Evolutionary conservation across 768 basidiomycete genomes (phyloP), one percentile per base, ranked within the genome.

Genomic region (Tubosaeta brunneosetosa): DNA sequence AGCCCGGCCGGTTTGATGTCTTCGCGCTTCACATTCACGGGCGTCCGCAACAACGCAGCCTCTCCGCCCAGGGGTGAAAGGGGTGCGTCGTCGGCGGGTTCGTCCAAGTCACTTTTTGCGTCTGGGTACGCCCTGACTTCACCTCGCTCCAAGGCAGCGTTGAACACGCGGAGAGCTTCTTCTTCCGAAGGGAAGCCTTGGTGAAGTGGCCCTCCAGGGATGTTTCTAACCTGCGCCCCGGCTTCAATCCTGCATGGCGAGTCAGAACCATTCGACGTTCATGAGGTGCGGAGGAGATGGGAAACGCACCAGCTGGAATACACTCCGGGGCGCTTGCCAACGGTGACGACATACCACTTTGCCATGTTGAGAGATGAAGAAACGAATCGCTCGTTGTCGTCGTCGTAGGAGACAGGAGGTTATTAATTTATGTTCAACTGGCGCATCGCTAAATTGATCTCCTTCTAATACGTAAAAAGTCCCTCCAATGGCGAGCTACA

Each of bases 181-280:
- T 68, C 74, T 55, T 74, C 58, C 3, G 75, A 69, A 3, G 52
- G 9, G 56, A 77, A 82, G 42, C 76, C 67, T 52, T 82, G 72
- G 56, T 72, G 62, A 6, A 75, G 55, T 3, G 77, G 64, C 32
- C 72, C 73, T 31, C 71, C 72, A 9, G 75, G 66, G 10, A 81
- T 70, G 4, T 73, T 69, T 48, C 59, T 73, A 11, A 78, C 75
- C 48, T 76, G 68, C 8, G 75, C 72, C 1, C 65, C 70, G 16
- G 71, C 74, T 59, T 79, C 74, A 10, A 74, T 61, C 82, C 81
- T 83, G 59, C 62, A 22, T 45, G 25, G 43, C 38, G 44, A 50
- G 34, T 36, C 58, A 54, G 41, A 50, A 48, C n/a, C n/a, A n/a
- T n/a, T n/a, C n/a, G n/a, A n/a, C n/a, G n/a, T n/a, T n/a, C n/a